Evolutionary conservation across 495 filamentous ascomycete genomes (phyloP).

Genomic region (Aspergillus sclerotioniger): DNA sequence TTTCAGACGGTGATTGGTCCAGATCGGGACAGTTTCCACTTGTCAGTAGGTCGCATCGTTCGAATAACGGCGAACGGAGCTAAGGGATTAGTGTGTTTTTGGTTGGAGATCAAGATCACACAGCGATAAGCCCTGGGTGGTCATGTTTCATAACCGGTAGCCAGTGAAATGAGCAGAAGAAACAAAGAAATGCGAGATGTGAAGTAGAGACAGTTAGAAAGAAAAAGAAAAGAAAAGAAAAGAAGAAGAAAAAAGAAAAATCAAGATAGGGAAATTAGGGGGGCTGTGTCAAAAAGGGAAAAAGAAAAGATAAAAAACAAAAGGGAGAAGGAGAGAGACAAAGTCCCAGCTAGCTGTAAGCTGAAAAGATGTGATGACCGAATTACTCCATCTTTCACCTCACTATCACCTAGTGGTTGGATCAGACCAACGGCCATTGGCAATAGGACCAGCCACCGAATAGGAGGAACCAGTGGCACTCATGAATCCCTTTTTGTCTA

Average conservation of each 20-base stretch:
- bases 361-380: not conserved
- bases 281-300: conserved; percentile 2
- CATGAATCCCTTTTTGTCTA: conserved; percentile 2
- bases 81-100: not conserved
- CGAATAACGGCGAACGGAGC: not conserved
- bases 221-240: conserved; percentile 3
- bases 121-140: not conserved
- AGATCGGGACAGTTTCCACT: conserved; percentile 1
- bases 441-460: conserved; percentile 24
- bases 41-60: not conserved
- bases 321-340: conserved; percentile 2
- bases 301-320: conserved; percentile 4
- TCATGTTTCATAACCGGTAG: not conserved
- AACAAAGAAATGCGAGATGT: not conserved
- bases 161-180: not conserved
- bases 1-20: conserved; percentile 1
- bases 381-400: conserved; percentile 8
- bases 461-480: conserved; percentile 16
- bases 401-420: conserved; percentile 15
- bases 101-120: conserved; percentile 1
- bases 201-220: not conserved
- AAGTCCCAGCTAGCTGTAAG: conserved; percentile 3
- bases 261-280: conserved; percentile 1
- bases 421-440: conserved; percentile 13
- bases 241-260: not conserved